These are phyloP conservation scores for Silybum marianum DNA, from an alignment of 129 eudicot species.

Conservation along the genomic window DNA sequence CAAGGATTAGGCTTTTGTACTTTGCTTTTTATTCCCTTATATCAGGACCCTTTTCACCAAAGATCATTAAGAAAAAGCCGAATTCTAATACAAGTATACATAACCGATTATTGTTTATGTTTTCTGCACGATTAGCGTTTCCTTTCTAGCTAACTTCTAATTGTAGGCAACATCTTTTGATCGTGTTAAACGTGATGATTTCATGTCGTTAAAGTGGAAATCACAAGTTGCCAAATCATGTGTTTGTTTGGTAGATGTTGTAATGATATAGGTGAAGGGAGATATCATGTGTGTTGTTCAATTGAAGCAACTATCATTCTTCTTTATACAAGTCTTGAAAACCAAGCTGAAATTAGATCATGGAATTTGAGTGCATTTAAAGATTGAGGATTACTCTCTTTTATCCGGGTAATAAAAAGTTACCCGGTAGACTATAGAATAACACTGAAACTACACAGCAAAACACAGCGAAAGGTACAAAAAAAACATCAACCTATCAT, in stretches of 20 bases:
- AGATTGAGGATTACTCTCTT: slow-evolving; percentile 4
- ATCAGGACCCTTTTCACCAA: slow-evolving; percentile 28
- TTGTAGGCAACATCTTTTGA: slow-evolving; percentile 12
- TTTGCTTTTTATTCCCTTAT: slow-evolving; percentile 22
- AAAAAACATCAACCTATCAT: background rate
- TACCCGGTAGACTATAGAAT: background rate
- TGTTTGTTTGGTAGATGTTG: slow-evolving; percentile 29
- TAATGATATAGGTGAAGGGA: slow-evolving; percentile 10
- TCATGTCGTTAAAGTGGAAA: slow-evolving; percentile 15
- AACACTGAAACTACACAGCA: too few species aligned
- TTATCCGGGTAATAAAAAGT: slow-evolving; percentile 1
- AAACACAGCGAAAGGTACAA: background rate
- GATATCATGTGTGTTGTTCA: slow-evolving; percentile 22
- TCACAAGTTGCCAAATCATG: slow-evolving; percentile 24
- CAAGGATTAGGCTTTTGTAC: slow-evolving; percentile 33
- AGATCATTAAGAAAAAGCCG: background rate
- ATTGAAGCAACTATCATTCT: slow-evolving; percentile 28
- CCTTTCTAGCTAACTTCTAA: background rate
- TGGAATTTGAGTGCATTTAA: slow-evolving; percentile 3
- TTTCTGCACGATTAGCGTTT: background rate
- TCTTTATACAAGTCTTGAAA: slow-evolving; percentile 19
- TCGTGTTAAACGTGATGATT: background rate
- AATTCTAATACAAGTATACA: slow-evolving; percentile 1
- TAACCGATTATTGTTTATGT: background rate
- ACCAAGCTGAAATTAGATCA: slow-evolving; percentile 3